These are phyloP conservation scores for Dalbergia cochinchinensis DNA, from an alignment of 306 rosid genomes.

Conservation along the genomic window DNA sequence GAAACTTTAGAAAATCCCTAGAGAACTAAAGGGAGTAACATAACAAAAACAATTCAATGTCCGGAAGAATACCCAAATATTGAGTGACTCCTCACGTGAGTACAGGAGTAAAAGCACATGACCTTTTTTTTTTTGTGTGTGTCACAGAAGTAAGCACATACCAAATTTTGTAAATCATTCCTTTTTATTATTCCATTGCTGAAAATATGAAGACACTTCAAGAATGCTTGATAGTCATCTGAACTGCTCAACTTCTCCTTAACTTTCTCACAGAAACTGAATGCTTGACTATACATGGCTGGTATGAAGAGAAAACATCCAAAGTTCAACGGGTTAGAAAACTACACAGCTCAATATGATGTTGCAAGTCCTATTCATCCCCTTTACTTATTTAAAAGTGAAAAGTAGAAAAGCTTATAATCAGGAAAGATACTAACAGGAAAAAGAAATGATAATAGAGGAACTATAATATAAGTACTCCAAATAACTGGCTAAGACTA, in stretches of 20 bases:
- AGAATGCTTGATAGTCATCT: conserved; percentile 86
- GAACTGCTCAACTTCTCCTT: conserved; percentile 83
- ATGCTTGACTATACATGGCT: conserved; percentile 85
- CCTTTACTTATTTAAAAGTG: conserved; percentile 13
- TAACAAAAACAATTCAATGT: conserved; percentile 31
- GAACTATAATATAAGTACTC: conserved; percentile 26
- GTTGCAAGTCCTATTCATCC: background rate
- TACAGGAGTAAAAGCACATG: conserved; percentile 25
- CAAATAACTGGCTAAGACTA: background rate
- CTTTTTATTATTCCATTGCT: conserved; percentile 89
- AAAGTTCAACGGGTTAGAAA: conserved; percentile 33
- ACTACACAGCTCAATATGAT: conserved; percentile 37
- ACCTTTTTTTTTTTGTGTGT: conserved; percentile 32
- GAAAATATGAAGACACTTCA: conserved; percentile 90
- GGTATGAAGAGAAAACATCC: conserved; percentile 49
- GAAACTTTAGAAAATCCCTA: conserved; percentile 31
- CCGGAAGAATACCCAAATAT: conserved; percentile 22
- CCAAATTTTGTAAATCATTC: conserved; percentile 86
- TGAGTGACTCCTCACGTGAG: background rate
- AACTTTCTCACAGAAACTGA: conserved; percentile 87
- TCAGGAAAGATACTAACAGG: conserved; percentile 29
- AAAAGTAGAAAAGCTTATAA: conserved; percentile 30
- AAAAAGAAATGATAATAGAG: conserved; percentile 36
- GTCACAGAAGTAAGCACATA: conserved; percentile 55
- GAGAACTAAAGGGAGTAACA: background rate